phyloP scores from a whole-genome alignment of 345 rosid species.

The Euphorbia pulcherrima region DNA sequence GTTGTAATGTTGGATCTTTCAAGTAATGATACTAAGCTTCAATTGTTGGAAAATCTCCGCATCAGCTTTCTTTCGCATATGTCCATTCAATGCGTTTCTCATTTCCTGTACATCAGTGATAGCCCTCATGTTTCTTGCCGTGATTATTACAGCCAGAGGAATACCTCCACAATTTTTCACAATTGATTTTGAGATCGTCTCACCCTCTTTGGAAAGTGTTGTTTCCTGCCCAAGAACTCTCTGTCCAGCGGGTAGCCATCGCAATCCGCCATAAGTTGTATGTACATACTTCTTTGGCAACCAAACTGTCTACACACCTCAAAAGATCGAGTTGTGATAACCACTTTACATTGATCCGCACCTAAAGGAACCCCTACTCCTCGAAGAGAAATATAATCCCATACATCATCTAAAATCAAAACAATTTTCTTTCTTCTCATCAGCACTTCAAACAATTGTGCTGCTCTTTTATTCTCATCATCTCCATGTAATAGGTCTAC shows the following conservation, averaged over 20 bases:
- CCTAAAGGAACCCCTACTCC: neutral
- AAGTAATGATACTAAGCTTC: neutral
- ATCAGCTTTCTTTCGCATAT: neutral
- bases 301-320: neutral
- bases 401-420: neutral
- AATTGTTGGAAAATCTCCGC: neutral
- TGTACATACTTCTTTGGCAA: neutral
- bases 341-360: neutral
- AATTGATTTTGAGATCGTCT: neutral
- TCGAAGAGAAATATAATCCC: neutral
- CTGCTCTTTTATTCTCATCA: neutral
- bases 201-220: neutral
- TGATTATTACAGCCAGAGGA: conserved; percentile 15
- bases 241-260: neutral
- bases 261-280: neutral
- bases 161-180: conserved; percentile 17
- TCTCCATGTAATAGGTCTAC: neutral
- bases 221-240: neutral
- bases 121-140: neutral
- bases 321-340: too few relatives aligned
- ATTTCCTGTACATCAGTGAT: conserved; percentile 13
- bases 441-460: neutral
- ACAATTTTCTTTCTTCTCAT: neutral
- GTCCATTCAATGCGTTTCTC: conserved; percentile 14
- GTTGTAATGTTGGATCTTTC: neutral